A percentile compares a stretch with the other conserved stretches of the same genome.
Evolutionary conservation across 805 yeast genomes (phyloP).

Genomic region (Candida coquimbonensis): DNA sequence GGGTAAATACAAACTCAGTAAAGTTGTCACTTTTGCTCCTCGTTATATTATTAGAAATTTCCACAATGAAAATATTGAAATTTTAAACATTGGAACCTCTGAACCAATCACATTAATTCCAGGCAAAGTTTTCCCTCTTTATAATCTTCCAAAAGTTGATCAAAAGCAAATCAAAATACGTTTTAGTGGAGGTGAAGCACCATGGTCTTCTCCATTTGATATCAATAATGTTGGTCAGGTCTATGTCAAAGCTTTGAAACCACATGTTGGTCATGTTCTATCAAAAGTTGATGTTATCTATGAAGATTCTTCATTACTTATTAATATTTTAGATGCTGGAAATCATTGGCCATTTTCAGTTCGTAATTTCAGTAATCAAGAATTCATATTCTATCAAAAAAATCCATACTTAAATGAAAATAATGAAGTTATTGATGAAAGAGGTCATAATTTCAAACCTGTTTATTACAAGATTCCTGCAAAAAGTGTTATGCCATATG

Average conservation of each 20-base stretch:
- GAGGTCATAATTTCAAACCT: slow-evolving; percentile 61
- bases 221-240: slow-evolving; percentile 81
- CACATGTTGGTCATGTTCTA: slow-evolving; percentile 59
- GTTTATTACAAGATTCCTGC: slow-evolving; percentile 78
- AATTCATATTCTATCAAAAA: slow-evolving; percentile 78
- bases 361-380: slow-evolving; percentile 82
- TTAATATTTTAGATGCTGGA: slow-evolving; percentile 65
- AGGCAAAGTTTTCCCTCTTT: slow-evolving; percentile 48
- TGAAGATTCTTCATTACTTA: slow-evolving; percentile 78
- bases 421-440: slow-evolving; percentile 47
- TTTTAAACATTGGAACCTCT: slow-evolving; percentile 65
- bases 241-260: slow-evolving; percentile 61
- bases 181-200: slow-evolving; percentile 46
- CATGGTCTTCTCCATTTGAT: slow-evolving; percentile 86
- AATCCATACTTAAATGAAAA: slow-evolving; percentile 65
- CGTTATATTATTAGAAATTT: slow-evolving; percentile 69
- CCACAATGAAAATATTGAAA: slow-evolving; percentile 45
- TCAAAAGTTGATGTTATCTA: slow-evolving; percentile 65
- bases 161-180: slow-evolving; percentile 57
- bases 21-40: slow-evolving; percentile 76
- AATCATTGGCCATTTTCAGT: slow-evolving; percentile 90
- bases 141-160: slow-evolving; percentile 49
- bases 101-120: slow-evolving; percentile 40
- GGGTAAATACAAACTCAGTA: slow-evolving; percentile 72
- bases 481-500: slow-evolving; percentile 92